A percentile compares a stretch with the other conserved stretches of the same genome.
Evolutionary conservation across 257 asterid species (phyloP).

Genomic region (Gentiana macrophylla): DNA sequence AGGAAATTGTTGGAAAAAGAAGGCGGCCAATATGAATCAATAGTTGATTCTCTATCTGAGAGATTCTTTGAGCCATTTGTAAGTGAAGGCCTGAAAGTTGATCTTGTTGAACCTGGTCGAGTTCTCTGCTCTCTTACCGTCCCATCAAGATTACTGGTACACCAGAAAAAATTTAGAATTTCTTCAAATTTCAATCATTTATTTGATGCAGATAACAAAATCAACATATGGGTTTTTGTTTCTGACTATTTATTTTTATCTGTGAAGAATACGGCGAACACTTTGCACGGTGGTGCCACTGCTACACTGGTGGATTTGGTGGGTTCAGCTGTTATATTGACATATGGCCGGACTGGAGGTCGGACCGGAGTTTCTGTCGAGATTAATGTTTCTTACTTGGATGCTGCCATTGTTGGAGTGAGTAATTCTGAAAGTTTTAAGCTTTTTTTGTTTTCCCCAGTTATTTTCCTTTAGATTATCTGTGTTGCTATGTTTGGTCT

Average conservation of each 20-base stretch:
- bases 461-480: background rate
- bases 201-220: too few relatives aligned
- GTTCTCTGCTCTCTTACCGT: constrained; percentile 56
- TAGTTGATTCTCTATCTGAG: constrained; percentile 51
- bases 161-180: background rate
- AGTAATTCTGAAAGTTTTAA: constrained; percentile 2
- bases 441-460: background rate
- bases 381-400: constrained; percentile 65
- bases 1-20: constrained; percentile 52
- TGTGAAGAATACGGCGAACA: constrained; percentile 26
- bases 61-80: constrained; percentile 60
- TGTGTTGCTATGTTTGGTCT: too few relatives aligned
- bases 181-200: too few relatives aligned
- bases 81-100: constrained; percentile 55
- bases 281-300: constrained; percentile 80
- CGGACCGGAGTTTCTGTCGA: constrained; percentile 66
- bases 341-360: constrained; percentile 32
- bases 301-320: constrained; percentile 72
- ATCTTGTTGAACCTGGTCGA: constrained; percentile 61
- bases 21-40: constrained; percentile 40
- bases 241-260: background rate
- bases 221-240: too few relatives aligned
- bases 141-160: constrained; percentile 69
- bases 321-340: constrained; percentile 52
- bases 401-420: constrained; percentile 66